Evolutionary conservation across 441 rosid genomes (phyloP).

Genomic region (Euphorbia celastroides): DNA sequence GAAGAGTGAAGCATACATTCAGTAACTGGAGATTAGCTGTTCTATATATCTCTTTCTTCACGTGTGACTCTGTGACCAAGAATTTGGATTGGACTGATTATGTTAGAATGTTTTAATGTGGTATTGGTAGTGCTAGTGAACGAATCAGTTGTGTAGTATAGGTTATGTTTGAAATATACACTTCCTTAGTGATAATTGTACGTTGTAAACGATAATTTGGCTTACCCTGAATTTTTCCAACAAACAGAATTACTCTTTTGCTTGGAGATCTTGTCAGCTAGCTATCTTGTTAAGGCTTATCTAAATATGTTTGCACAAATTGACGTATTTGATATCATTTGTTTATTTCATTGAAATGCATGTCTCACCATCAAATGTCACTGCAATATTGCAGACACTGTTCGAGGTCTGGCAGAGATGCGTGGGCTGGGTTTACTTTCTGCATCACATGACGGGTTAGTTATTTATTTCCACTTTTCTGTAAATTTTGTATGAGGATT

Average conservation of each 20-base stretch:
- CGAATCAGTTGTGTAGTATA: neutral
- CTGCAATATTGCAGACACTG: constrained; percentile 62
- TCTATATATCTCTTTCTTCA: neutral
- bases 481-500: neutral
- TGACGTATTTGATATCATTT: neutral
- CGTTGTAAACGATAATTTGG: neutral
- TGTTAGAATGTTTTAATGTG: neutral
- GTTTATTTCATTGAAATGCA: constrained; percentile 7
- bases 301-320: neutral
- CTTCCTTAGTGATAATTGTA: neutral
- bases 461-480: constrained; percentile 13
- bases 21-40: neutral
- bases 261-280: neutral
- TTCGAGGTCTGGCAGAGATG: constrained; percentile 87
- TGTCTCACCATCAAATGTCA: neutral
- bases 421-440: constrained; percentile 82
- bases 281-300: constrained; percentile 8
- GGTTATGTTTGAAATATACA: neutral
- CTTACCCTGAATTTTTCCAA: neutral
- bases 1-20: neutral
- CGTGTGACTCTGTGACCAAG: neutral
- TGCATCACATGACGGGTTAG: constrained; percentile 99
- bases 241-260: neutral
- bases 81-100: neutral
- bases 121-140: neutral